Evolutionary conservation across 1,284 basidiomycete species (phyloP), one percentile per base, ranked within the genome.

Genomic region (Irpex sp.): DNA sequence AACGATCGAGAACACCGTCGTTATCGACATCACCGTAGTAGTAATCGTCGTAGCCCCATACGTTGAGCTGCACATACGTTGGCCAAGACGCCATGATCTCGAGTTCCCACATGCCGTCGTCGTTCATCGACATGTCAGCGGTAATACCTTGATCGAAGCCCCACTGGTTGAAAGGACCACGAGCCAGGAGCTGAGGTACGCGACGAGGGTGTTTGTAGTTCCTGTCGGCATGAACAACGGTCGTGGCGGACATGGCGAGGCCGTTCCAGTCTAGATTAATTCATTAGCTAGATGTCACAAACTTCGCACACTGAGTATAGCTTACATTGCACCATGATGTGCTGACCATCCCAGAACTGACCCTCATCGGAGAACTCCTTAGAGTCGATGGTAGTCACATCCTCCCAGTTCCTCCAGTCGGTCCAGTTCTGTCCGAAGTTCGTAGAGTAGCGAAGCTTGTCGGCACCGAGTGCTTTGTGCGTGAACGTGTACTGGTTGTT

Each of bases 1-100:
- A 83, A 63, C 94, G 92, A 72, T 96, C 94, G 70, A 97, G 81
- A 60, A 95, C 79, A 65, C 93, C 93, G 69, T 97, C 94, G 13
- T 82, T 87, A 70, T 97, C 94, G 19, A 86, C 80, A 70, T 97
- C 94, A 62, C 94, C 94, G 70, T 96, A 96, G 77, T 90, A 96
- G 78, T 87, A 96, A 70, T 95, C 86, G 73, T 96, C 92, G 73
- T 86, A 95, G 58, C 86, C 88, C 81, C 88, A 96, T 58, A 96
- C 88, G 76, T 96, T 96, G 63, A 96, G 80, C 49, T 63, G 57
- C 5, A 59, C 62, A 38, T 63, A 59, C 3, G 61, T 87, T 2
- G 94, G 94, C 94, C 94, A 97, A 11, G 83, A 79, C 37, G 91
- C 85, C 88, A 93, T 94, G 73, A 96, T 87, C 72, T 93, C 89